These are phyloP conservation scores for Aureobasidium subglaciale DNA, from an alignment of 2,329 filamentous ascomycete genomes.

Conservation along the genomic window DNA sequence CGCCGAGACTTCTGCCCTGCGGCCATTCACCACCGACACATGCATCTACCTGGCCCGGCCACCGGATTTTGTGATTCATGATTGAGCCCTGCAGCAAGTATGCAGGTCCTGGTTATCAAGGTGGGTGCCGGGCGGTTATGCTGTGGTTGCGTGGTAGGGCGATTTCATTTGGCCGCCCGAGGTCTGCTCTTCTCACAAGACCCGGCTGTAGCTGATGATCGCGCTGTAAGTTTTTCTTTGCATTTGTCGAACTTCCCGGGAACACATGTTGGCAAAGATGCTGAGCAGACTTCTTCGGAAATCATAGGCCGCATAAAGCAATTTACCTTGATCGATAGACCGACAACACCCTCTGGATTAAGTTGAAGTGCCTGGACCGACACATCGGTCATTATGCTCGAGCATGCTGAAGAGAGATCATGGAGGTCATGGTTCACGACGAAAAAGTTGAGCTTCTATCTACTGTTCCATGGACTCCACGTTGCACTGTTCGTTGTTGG, in stretches of 20 bases:
- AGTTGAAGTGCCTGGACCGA: neutral
- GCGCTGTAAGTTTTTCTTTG: neutral
- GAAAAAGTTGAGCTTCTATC: conserved; percentile 31
- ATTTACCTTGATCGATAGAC: too few relatives aligned
- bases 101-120: conserved; percentile 11
- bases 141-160: neutral
- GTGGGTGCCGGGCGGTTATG: conserved; percentile 2
- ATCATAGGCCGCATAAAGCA: too few relatives aligned
- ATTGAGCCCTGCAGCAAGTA: neutral
- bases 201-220: neutral
- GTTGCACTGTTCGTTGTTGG: conserved; percentile 31
- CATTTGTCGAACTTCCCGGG: neutral
- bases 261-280: neutral
- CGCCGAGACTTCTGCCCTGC: neutral
- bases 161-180: neutral
- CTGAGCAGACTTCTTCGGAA: too few relatives aligned
- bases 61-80: neutral
- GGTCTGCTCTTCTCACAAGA: neutral
- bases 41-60: neutral
- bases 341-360: too few relatives aligned
- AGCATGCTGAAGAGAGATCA: neutral
- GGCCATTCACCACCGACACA: neutral
- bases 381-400: neutral
- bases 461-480: conserved; percentile 32
- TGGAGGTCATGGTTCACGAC: conserved; percentile 27